Evolutionary conservation across 169 alveolate species (phyloP), one percentile per base, ranked within the genome.

Genomic region (Amoebophrya sp.): DNA sequence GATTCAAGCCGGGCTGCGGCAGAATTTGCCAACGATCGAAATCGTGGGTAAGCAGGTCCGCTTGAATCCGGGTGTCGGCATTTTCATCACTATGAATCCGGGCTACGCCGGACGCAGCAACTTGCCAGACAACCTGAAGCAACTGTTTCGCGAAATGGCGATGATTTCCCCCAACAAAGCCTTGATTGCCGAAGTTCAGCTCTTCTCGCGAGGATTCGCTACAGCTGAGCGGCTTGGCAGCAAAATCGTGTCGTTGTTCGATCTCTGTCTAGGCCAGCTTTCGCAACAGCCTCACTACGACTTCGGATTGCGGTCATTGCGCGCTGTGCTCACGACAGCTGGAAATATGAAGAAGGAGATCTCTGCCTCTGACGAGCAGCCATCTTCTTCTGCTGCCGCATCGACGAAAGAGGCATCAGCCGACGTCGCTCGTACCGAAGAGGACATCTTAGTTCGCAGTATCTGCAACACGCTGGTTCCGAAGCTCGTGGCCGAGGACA

Each of bases 31-130:
- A 65, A 91, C 89, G 83, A 93, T 91, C 33, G 93, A 91, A 92
- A 78, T 93, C 90, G 40, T 91, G 33, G 93, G 94, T 23, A 93
- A 91, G 91, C 92, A 95, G 53, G 97, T 98, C 34, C 96, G 97
- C 92, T 95, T 98, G 92, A 98, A 98, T 94, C 95, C 94, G 78
- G 97, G 97, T 91, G 98, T 97, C 96, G 99, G 99, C 41, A 98
- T 98, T 91, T 98, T 98, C 93, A 99, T 98, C 26, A 98, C 99
- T 34, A 98, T 98, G 99, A 98, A 98, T 92, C 99, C 99, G 0
- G 99, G 99, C 0, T 98, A 98, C 95, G 94, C 99, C 54, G 99
- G 99, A 23, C 97, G 99, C 92, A 96, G 98, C 41, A 98, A 97
- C 93, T 95, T 98, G 47, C 99, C 99, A 1, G 99, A 98, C 92